Percentiles rank a stretch among this genome's conserved stretches.
Conservation (phyloP, 2,329 filamentous ascomycete species). For the Xylariaceae sp. region DNA sequence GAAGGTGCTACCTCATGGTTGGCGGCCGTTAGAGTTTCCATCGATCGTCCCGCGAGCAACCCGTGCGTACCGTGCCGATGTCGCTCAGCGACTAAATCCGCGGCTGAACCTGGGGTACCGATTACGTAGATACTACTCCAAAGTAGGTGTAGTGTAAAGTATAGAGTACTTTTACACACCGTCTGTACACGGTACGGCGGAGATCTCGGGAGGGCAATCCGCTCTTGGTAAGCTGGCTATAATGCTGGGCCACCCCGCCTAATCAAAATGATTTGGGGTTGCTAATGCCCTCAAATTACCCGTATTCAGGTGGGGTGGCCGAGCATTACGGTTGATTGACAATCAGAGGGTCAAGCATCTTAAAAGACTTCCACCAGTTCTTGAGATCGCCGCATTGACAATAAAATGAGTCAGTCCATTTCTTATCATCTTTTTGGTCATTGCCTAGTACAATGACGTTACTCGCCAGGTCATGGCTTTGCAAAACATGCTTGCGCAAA, state of each 20-base stretch:
- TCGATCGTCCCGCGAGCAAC: no score
- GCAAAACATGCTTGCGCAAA: conserved; percentile 25
- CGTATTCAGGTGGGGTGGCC: not conserved
- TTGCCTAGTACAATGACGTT: conserved; percentile 20
- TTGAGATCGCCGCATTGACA: not conserved
- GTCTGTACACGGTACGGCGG: not conserved
- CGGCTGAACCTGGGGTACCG: no score
- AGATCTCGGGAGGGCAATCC: not conserved
- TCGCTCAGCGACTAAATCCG: no score
- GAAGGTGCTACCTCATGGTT: no score
- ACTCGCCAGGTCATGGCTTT: conserved; percentile 28
- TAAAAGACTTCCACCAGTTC: not conserved
- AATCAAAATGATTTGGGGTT: not conserved
- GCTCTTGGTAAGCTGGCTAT: not conserved
- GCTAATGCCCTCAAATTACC: not conserved
- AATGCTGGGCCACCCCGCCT: not conserved
- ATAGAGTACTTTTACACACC: no score
- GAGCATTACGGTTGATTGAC: not conserved
- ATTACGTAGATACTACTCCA: no score
- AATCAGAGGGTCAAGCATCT: not conserved
- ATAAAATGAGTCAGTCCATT: not conserved
- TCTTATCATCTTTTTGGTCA: not conserved
- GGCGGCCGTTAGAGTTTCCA: no score
- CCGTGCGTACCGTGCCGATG: no score
- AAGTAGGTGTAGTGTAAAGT: no score